phyloP scores from a whole-genome alignment of 495 filamentous ascomycete species.

The Penicillium maclennaniae region DNA sequence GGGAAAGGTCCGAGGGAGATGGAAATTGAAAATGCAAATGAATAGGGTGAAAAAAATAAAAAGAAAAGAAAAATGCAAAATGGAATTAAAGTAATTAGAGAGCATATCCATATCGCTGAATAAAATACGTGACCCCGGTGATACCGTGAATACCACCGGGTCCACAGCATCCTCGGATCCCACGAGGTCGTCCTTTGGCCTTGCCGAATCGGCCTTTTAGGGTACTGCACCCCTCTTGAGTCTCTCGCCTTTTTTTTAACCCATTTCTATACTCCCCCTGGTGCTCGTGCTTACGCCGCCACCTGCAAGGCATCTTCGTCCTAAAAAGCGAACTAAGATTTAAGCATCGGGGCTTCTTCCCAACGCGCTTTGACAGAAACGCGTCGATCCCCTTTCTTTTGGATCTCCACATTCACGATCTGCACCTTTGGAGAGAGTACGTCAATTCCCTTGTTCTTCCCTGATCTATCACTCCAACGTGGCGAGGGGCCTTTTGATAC shows the following conservation, averaged over 20 bases:
- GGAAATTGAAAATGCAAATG: background rate
- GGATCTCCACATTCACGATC: conserved; percentile 14
- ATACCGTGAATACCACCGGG: conserved; percentile 19
- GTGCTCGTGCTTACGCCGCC: conserved; percentile 36
- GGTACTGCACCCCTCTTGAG: background rate
- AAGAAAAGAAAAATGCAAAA: background rate
- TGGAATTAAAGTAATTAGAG: conserved; percentile 3
- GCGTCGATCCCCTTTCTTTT: conserved; percentile 24
- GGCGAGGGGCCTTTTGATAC: conserved; percentile 33
- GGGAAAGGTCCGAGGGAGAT: conserved; percentile 19
- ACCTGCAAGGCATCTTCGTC: conserved; percentile 48
- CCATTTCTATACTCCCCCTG: conserved; percentile 19
- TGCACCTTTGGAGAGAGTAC: background rate
- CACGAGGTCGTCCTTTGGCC: conserved; percentile 34
- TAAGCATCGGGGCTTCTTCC: conserved; percentile 44
- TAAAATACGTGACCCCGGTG: too few relatives aligned
- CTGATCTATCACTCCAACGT: conserved; percentile 11
- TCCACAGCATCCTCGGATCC: conserved; percentile 43
- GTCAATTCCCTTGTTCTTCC: conserved; percentile 1
- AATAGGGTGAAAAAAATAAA: background rate
- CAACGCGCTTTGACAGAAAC: conserved; percentile 26
- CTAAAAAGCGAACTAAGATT: conserved; percentile 46
- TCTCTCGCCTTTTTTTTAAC: conserved; percentile 3
- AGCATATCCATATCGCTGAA: conserved; percentile 7
- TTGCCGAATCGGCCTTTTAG: conserved; percentile 35